Evolutionary conservation across 768 basidiomycete genomes (phyloP).

Genomic region (Naematelia aurantialba): DNA sequence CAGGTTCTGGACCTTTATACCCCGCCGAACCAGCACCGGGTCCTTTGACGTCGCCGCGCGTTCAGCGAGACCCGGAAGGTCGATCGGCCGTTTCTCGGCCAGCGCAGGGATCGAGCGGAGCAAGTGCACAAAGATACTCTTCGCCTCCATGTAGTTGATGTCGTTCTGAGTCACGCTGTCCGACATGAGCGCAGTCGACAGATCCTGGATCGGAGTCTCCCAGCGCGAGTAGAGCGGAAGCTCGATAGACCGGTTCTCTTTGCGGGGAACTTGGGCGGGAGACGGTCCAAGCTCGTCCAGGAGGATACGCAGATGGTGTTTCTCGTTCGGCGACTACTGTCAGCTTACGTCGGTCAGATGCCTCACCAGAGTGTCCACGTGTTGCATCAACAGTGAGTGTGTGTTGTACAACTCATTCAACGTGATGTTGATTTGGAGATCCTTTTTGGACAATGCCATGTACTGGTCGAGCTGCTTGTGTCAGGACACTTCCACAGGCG

Average conservation of each 20-base stretch:
- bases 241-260: constrained; percentile 93
- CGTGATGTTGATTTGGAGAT: constrained; percentile 95
- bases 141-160: constrained; percentile 99
- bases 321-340: constrained; percentile 86
- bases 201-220: constrained; percentile 98
- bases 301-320: constrained; percentile 91
- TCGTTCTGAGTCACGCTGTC: constrained; percentile 91
- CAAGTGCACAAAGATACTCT: constrained; percentile 97
- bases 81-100: constrained; percentile 79
- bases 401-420: constrained; percentile 99
- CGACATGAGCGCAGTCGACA: constrained; percentile 86
- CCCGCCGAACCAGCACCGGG: constrained; percentile 86
- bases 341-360: constrained; percentile 6
- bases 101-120: constrained; percentile 87
- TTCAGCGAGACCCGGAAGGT: constrained; percentile 84
- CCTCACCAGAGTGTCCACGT: constrained; percentile 86
- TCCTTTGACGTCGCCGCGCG: constrained; percentile 96
- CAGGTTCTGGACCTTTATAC: constrained; percentile 99
- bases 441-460: constrained; percentile 99
- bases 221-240: constrained; percentile 91
- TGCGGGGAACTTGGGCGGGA: constrained; percentile 91
- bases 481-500: too few relatives aligned
- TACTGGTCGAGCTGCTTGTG: constrained; percentile 90
- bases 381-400: constrained; percentile 88
- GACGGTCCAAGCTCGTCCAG: constrained; percentile 93